Evolutionary conservation across 371 early-diverging fungal genomes (phyloP).

Genomic region (Mucor saturninus): DNA sequence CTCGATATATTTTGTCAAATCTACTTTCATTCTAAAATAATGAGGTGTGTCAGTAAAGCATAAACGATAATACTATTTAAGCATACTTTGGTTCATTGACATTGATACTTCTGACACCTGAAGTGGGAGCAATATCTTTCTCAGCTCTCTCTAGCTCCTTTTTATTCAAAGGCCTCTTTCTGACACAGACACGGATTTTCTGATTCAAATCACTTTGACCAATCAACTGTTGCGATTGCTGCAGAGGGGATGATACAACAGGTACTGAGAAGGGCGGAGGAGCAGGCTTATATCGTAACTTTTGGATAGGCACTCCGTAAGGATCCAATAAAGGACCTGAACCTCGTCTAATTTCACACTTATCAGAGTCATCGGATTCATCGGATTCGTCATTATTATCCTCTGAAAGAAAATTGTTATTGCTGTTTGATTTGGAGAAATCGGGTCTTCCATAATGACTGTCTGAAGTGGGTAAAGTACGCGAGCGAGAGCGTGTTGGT

Average conservation of each 20-base stretch:
- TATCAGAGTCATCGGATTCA: constrained; percentile 24
- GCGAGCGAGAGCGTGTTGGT: constrained; percentile 40
- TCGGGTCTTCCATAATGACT: constrained; percentile 27
- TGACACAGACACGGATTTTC: constrained; percentile 91
- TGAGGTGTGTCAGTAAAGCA: not conserved
- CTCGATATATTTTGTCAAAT: constrained; percentile 93
- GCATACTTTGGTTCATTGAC: constrained; percentile 88
- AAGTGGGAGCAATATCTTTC: constrained; percentile 76
- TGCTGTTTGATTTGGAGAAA: constrained; percentile 15
- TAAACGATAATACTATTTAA: not conserved
- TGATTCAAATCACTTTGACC: constrained; percentile 58
- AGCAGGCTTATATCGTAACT: constrained; percentile 10
- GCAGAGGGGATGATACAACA: constrained; percentile 2
- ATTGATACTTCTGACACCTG: constrained; percentile 68
- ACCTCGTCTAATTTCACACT: constrained; percentile 29
- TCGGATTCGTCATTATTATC: constrained; percentile 11
- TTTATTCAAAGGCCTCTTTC: constrained; percentile 88
- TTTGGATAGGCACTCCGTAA: constrained; percentile 37
- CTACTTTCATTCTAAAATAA: constrained; percentile 77
- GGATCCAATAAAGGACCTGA: constrained; percentile 40
- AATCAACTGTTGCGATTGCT: constrained; percentile 12
- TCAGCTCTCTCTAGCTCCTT: constrained; percentile 80
- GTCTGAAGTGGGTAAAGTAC: constrained; percentile 29
- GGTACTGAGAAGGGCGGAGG: constrained; percentile 1
- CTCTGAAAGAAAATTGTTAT: constrained; percentile 3